Base-by-base conservation (phyloP, 768 basidiomycete genomes). In the Sarcodon aspratus region DNA sequence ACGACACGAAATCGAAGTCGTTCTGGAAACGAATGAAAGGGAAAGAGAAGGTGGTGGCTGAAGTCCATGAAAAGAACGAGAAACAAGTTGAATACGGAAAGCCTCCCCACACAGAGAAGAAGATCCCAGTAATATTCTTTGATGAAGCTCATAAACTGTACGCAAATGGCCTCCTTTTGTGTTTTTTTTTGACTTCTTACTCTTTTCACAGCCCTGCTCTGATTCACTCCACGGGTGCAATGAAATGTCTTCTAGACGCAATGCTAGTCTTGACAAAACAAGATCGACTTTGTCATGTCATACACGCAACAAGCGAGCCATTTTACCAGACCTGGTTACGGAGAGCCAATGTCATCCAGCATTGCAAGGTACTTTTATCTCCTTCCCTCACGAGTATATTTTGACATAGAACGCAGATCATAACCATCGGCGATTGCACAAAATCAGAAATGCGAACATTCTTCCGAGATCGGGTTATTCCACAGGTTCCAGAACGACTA, bases 261-360 rank as follows among this genome's bases (percentile, higher is more conserved):
- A 85, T 89, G 77, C 76, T 90, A 15, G 88, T 90, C 11, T 67
- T 91, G 48, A 89, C 89, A 33, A 90, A 91, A 66, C 89, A 91
- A 62, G 88, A 90, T 58, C 70, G 83, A n/a, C 63, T 91, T 11
- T 85, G 83, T 57, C 85, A 89, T 57, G 81, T 89, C 57, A 79
- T 88, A 46, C 85, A 88, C 54, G 83, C 83, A 6, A 85, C 85
- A 5, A 86, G 83, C 55, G 85, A 90, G 54, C 85, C 86, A 0
- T 88, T 88, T 63, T 90, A 88, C 57, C 86, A 87, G 55, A 85
- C 81, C 10, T 87, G 83, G 85, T 69, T 90, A 43, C 71, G 85
- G 52, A 85, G 86, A 57, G 69, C 86, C 48, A 86, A 85, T 52
- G 75, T 88, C 45, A 82, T 84, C 72, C 84, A 86, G 57, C 83